A percentile compares a stretch with the other conserved stretches of the same genome.
phyloP scores from a whole-genome alignment of 225 moss, liverwort and hornwort species.

The Thuidium tamariscinum region DNA sequence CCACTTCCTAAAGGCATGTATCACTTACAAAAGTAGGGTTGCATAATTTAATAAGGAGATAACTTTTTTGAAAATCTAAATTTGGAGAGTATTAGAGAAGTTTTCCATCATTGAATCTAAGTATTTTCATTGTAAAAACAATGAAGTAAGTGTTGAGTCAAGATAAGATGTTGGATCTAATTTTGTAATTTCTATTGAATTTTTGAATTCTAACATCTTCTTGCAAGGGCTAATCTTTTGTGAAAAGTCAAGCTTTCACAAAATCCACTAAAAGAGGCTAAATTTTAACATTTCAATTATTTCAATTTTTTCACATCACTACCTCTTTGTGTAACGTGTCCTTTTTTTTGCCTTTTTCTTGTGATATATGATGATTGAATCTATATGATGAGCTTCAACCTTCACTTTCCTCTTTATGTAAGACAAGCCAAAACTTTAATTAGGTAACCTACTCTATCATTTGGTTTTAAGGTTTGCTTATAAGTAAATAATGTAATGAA shows the following conservation, averaged over 20 bases:
- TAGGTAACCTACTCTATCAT: not conserved
- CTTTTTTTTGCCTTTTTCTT: not conserved
- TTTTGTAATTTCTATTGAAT: not conserved
- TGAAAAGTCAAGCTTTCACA: not conserved
- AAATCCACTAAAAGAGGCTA: not conserved
- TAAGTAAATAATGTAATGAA: not conserved
- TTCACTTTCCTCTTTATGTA: not conserved
- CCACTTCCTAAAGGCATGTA: fast-evolving
- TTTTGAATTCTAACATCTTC: not conserved
- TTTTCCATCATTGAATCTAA: not conserved
- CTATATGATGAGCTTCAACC: not conserved
- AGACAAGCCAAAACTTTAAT: fast-evolving
- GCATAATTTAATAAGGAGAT: no score
- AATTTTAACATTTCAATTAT: not conserved
- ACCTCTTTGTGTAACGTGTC: fast-evolving
- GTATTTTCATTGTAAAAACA: not conserved
- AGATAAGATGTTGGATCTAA: not conserved
- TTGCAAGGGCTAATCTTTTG: fast-evolving
- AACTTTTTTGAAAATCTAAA: no score
- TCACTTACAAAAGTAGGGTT: no score
- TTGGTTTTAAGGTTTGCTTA: fast-evolving
- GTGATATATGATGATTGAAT: not conserved
- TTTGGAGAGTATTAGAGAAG: no score
- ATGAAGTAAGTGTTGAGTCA: not conserved
- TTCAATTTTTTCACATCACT: not conserved